Evolutionary conservation across 2,329 filamentous ascomycete genomes (phyloP), one percentile per base, ranked within the genome.

Genomic region (Apiospora phragmitis): DNA sequence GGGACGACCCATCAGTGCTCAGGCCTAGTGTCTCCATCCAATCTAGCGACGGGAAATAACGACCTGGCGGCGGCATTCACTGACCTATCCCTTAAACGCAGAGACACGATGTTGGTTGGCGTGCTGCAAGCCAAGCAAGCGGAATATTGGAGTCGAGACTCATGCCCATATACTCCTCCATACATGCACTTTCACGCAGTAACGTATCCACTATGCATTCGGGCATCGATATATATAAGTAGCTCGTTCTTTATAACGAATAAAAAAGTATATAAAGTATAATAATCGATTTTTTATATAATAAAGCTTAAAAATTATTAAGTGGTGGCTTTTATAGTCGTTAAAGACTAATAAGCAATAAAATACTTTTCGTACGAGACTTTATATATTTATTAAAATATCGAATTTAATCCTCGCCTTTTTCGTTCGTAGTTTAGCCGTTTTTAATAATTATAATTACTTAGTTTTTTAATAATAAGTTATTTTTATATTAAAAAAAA

Each of bases 141-240:
- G 8, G 47, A n/a, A 26, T 49, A 3, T 18, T 24, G 49, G 24
- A 51, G 26, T 51, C 49, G 26, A 51, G 24, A 24, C 24, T 51
- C 49, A 51, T 51, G 49, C n/a, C n/a, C 24, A 29, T 12, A 26
- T 51, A 26, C 49, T 51, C n/a, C 24, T 51, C 24, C 49, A 29
- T 51, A 26, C 24, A 51, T 24, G 11, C 12, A 51, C 6, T 51
- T 51, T n/a, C n/a, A n/a, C 71, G 43, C 71, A 69, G 70, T 68
- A 73, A 41, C 24, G 45, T 62, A 29, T 70, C 47, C 49, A 51
- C 49, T 24, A 51, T 51, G 49, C 24, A 51, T 5, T 24, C n/a
- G 16, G 24, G 0, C 49, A 14, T 29, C 12, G 24, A 26, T 51
- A 51, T 51, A n/a, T 9, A 49, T 26, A 49, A 29, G 5, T 42